phyloP scores from a whole-genome alignment of 1,284 basidiomycete genomes.

The Austroboletus novae-zelandiae region DNA sequence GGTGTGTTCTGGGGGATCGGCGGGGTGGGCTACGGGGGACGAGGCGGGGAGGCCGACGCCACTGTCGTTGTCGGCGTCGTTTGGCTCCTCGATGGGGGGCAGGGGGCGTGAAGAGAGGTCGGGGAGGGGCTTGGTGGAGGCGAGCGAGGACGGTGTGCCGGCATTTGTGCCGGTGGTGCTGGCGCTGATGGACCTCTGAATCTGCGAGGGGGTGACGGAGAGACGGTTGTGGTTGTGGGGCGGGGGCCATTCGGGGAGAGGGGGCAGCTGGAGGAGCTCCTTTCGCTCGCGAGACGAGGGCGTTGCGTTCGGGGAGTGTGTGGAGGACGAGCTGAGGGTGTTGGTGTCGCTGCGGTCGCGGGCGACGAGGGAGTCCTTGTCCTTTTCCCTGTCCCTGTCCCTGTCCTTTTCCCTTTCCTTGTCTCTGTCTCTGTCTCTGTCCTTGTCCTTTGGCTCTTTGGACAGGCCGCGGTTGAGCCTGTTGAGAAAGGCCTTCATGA shows the following conservation, averaged over 20 bases:
- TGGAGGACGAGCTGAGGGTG: constrained; percentile 29
- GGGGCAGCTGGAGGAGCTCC: constrained; percentile 63
- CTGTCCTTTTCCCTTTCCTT: constrained; percentile 25
- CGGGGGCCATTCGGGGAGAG: constrained; percentile 60
- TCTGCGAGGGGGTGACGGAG: constrained; percentile 24
- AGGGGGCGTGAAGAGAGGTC: constrained; percentile 54
- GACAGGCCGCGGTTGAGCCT: constrained; percentile 67
- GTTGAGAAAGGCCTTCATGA: constrained; percentile 78
- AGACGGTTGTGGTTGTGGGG: constrained; percentile 7
- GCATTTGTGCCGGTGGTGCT: constrained; percentile 37
- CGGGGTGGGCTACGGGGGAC: constrained; percentile 23
- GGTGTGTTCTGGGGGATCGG: constrained; percentile 40
- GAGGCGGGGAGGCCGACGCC: constrained; percentile 32
- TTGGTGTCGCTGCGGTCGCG: constrained; percentile 35
- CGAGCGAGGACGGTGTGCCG: constrained; percentile 46
- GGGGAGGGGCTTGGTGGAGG: constrained; percentile 67
- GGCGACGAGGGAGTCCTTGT: constrained; percentile 30
- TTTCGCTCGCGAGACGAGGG: constrained; percentile 44
- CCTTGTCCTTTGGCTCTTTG: constrained; percentile 57
- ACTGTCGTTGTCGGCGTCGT: constrained; percentile 34
- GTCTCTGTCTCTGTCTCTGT: constrained; percentile 48
- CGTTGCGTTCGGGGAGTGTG: constrained; percentile 22
- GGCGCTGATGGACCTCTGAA: constrained; percentile 30
- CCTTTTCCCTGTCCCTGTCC: constrained; percentile 9
- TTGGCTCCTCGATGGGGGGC: constrained; percentile 49